Base-by-base conservation (phyloP, 2,329 filamentous ascomycete genomes). In the Stachybotrys chartarum region DNA sequence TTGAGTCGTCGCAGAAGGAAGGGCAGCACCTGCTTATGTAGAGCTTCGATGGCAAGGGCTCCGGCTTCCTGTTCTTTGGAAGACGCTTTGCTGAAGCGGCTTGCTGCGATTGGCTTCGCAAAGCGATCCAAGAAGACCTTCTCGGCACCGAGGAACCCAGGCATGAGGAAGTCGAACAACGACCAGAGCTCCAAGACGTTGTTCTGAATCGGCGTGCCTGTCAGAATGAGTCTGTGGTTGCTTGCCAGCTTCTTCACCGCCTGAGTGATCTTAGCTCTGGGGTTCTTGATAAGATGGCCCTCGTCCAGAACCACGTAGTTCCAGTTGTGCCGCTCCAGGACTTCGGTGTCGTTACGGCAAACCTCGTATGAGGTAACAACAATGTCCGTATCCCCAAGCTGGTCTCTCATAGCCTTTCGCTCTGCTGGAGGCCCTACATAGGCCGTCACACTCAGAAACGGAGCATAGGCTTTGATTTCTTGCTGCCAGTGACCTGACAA, bases 321-420 rank as follows among this genome's bases (percentile, higher is more conserved):
- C 91, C 93, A 99, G 62, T 83, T 94, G 66, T 94, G 84, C 54
- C 90, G 84, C 50, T 84, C 83, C 39, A 99, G 81, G 5, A 93
- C 71, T 8, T 97, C 91, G n/a, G 87, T 84, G 66, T 99, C 94
- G 61, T 99, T 99, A 53, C 95, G 86, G 68, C 93, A 97, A 52
- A 99, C 94, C 69, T 99, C 95, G 66, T 99, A 99, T 0, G 93
- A 97, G 1, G 95, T 99, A 59, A 99, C 90, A 51, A 99, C 91
- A 56, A 99, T 86, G 66, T 99, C 95, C 1, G 91, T 91, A 56
- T 85, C 82, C 18, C 83, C 81, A 47, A 99, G 83, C 58, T 82
- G 78, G 55, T 82, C 77, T 61, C 87, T 84, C 62, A 93, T 79
- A 44, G 83, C 82, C 60, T 84, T 83, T 60, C 94, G 86, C 69